Evolutionary conservation across 768 basidiomycete genomes (phyloP).

Genomic region (Russula vinacea): DNA sequence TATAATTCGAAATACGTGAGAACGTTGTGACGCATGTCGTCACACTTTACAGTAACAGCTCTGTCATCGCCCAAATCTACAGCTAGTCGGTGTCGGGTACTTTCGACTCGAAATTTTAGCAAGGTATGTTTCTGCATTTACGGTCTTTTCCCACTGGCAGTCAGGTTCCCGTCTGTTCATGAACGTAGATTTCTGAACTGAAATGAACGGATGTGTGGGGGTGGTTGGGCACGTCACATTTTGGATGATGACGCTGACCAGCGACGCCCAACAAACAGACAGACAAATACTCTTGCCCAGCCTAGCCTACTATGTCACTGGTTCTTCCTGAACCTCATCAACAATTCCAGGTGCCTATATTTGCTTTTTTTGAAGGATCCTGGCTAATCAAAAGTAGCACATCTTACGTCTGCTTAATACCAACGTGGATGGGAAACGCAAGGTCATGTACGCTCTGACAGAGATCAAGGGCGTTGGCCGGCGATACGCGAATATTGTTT

Average conservation of each 20-base stretch:
- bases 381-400: conserved; percentile 55
- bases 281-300: background rate
- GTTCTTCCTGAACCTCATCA: conserved; percentile 93
- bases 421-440: conserved; percentile 98
- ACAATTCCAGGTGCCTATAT: conserved; percentile 78
- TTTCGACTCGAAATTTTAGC: conserved; percentile 12
- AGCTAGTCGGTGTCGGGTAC: background rate
- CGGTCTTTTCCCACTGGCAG: background rate
- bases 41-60: conserved; percentile 7
- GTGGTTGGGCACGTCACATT: conserved; percentile 25
- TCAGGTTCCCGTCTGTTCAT: background rate
- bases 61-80: background rate
- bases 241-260: conserved; percentile 27
- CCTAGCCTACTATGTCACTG: conserved; percentile 74
- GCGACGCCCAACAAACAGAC: background rate
- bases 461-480: conserved; percentile 99
- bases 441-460: conserved; percentile 98
- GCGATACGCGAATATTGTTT: conserved; percentile 97
- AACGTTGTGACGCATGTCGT: conserved; percentile 15
- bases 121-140: conserved; percentile 16
- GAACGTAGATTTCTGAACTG: background rate
- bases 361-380: background rate
- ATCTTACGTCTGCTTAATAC: conserved; percentile 99
- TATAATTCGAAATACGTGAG: conserved; percentile 7
- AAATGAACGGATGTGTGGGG: conserved; percentile 5